phyloP scores from a whole-genome alignment of 331 rosid genomes.

The Phaseolus coccineus region DNA sequence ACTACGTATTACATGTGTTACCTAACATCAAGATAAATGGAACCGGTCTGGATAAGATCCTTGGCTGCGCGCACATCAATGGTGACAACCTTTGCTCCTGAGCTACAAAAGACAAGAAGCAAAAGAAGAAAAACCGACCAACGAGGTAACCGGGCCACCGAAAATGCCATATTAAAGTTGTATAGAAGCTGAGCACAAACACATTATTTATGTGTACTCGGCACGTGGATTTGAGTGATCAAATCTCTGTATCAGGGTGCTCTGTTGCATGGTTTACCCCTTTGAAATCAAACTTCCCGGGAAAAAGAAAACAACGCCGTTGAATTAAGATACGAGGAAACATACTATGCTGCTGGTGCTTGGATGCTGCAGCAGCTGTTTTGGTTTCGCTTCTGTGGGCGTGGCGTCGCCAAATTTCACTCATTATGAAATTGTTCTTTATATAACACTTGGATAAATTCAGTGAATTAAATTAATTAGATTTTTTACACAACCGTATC shows the following conservation, averaged over 20 bases:
- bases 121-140: slow-evolving; percentile 40
- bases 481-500: too few species aligned
- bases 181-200: slow-evolving; percentile 48
- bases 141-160: slow-evolving; percentile 40
- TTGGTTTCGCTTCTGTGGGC: background rate
- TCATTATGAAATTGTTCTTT: background rate
- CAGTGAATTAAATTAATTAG: too few species aligned
- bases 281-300: background rate
- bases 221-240: slow-evolving; percentile 20
- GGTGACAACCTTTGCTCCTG: slow-evolving; percentile 64
- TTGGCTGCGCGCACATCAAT: slow-evolving; percentile 70
- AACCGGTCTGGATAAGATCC: slow-evolving; percentile 62
- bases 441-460: background rate
- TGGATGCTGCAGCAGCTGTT: slow-evolving; percentile 20
- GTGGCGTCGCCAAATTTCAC: background rate
- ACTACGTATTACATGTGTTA: background rate
- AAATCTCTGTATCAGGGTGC: slow-evolving; percentile 29
- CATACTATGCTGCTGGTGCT: background rate
- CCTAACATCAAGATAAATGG: slow-evolving; percentile 83
- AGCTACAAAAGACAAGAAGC: slow-evolving; percentile 47
- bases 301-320: background rate
- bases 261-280: slow-evolving; percentile 28
- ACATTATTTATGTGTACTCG: slow-evolving; percentile 8
- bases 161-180: slow-evolving; percentile 47
- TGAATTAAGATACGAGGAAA: slow-evolving; percentile 1